phyloP scores from a whole-genome alignment of 2,329 filamentous ascomycete species.

The Bisporella sp. region DNA sequence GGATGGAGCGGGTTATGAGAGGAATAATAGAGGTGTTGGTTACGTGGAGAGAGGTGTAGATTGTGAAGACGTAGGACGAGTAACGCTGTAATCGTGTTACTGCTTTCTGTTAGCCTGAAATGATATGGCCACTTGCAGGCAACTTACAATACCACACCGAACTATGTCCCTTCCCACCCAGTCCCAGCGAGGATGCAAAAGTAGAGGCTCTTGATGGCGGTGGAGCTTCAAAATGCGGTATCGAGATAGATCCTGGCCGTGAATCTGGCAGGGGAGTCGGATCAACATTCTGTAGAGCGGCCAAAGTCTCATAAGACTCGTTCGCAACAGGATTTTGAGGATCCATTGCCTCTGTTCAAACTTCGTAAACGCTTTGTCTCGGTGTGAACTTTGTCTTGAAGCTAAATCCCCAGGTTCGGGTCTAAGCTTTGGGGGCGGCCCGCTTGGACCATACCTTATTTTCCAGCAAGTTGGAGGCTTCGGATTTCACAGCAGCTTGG shows the following conservation, averaged over 20 bases:
- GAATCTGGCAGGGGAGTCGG: conserved; percentile 48
- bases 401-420: conserved; percentile 8
- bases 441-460: conserved; percentile 21
- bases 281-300: conserved; percentile 68
- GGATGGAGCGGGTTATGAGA: conserved; percentile 63
- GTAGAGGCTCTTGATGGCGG: neutral
- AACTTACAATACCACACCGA: conserved; percentile 68
- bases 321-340: conserved; percentile 24
- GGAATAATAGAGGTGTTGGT: conserved; percentile 78
- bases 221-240: neutral
- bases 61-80: conserved; percentile 75
- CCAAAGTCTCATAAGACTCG: conserved; percentile 44
- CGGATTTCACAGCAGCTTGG: neutral
- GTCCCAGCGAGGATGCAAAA: neutral
- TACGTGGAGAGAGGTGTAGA: conserved; percentile 72
- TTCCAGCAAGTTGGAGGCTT: neutral
- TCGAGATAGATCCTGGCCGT: neutral
- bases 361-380: neutral
- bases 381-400: too few species aligned
- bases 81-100: conserved; percentile 78
- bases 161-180: conserved; percentile 43
- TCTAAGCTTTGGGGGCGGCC: neutral
- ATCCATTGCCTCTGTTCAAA: conserved; percentile 21
- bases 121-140: neutral
- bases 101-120: conserved; percentile 26